Percentiles rank a stretch among this genome's conserved stretches.
Conservation (phyloP, 1,139 yeast species). For the Suhomyces anneliseae region DNA sequence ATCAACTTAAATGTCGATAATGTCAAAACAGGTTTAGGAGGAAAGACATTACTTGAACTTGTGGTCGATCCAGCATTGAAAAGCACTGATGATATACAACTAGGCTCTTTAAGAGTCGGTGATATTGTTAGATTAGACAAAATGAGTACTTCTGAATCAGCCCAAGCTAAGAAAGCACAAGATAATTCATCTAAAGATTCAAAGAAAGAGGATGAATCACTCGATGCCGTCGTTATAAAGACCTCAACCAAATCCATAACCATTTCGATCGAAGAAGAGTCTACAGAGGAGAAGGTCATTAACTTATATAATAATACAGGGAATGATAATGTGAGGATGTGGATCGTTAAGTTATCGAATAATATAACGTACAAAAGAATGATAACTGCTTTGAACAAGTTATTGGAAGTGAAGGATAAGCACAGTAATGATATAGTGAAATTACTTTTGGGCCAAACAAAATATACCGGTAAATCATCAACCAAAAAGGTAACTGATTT, state of each 20-base stretch:
- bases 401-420: conserved; percentile 46
- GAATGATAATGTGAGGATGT: conserved; percentile 43
- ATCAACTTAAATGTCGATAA: conserved; percentile 61
- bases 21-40: conserved; percentile 77
- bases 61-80: conserved; percentile 57
- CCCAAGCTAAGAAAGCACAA: conserved; percentile 18
- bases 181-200: conserved; percentile 12
- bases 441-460: conserved; percentile 45
- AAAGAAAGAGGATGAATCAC: conserved; percentile 19
- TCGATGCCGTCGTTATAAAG: conserved; percentile 65
- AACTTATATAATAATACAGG: conserved; percentile 45
- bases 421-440: conserved; percentile 40
- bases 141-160: conserved; percentile 25
- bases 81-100: conserved; percentile 36
- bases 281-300: conserved; percentile 44
- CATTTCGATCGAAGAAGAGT: conserved; percentile 61
- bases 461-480: conserved; percentile 18
- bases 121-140: conserved; percentile 65
- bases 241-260: conserved; percentile 46
- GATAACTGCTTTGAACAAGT: conserved; percentile 73
- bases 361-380: conserved; percentile 74
- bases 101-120: conserved; percentile 69
- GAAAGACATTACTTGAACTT: conserved; percentile 68
- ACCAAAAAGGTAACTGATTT: conserved; percentile 25
- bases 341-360: conserved; percentile 68